Base-by-base conservation (phyloP, 2,329 filamentous ascomycete species). In the Fonsecaea pedrosoi region DNA sequence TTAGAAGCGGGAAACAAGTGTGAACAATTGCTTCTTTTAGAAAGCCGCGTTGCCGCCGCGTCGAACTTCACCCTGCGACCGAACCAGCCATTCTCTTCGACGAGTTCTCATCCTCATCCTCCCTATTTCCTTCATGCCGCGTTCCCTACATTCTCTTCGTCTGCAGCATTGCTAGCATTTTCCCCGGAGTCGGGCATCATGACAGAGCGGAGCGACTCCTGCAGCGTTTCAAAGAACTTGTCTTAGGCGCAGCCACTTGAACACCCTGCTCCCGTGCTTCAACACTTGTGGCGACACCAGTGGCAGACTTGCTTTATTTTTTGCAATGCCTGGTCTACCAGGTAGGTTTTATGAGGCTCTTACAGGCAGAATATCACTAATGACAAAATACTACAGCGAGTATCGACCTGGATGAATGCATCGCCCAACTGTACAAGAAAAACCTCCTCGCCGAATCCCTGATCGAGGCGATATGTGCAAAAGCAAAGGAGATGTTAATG, bases 401-500 rank as follows among this genome's bases (percentile, higher is more conserved):
- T 81, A 94, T 99, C 82, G 94, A 99, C 80, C 88, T 99, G 75
- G 95, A 99, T 83, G 93, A 98, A 86, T 99, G 95, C 82, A 98
- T 99, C 82, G 89, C 92, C 78, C 91, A 94, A 73, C 87, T 99
- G 62, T 98, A 98, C 82, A 94, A 95, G 78, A 97, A 97, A 79
- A 95, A 98, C 80, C 87, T 99, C 67, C 88, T 99, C 66, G 94
- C 95, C 75, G 95, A 99, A 81, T 97, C 94, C 50, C 94, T 99
- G 72, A 94, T 99, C 80, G 95, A 99, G 83, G 95, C 95, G 75
- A 94, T 99, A 88, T 99, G 95, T 83, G 94, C 95, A 79, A 99
- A 99, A 80, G 95, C 96, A 25, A 99, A 99, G 78, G 95, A 99
- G 83, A 85, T 99, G 74, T 86, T 99, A 73, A 99, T 99, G 95